Conservation (phyloP, 768 basidiomycete genomes). For the Rhodotorula paludigena region DNA sequence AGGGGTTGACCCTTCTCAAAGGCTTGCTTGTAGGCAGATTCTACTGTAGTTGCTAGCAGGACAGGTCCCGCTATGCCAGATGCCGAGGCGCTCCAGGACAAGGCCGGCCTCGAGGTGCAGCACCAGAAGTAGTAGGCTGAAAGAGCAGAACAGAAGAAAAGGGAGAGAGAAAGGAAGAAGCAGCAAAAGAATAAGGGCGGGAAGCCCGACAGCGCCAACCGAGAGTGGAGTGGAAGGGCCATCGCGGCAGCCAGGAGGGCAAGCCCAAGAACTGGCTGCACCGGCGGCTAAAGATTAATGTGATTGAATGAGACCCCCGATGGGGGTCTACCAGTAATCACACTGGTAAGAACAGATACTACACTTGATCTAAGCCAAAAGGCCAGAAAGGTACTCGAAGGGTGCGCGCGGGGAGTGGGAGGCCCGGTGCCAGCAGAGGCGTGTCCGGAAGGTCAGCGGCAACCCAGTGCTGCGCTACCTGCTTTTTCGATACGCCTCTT, state of each 20-base stretch:
- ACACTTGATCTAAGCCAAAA: slow-evolving; percentile 97
- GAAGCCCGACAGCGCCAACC: slow-evolving; percentile 39
- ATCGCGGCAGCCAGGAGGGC: slow-evolving; percentile 36
- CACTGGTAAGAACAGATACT: slow-evolving; percentile 88
- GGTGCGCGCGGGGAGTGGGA: too few relatives aligned
- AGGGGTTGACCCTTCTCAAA: too few relatives aligned
- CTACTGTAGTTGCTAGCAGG: too few relatives aligned
- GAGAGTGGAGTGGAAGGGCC: slow-evolving; percentile 36
- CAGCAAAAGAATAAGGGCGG: background rate
- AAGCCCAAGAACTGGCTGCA: slow-evolving; percentile 34
- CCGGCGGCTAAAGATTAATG: slow-evolving; percentile 35
- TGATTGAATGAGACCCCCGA: slow-evolving; percentile 31
- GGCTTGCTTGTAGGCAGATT: too few relatives aligned
- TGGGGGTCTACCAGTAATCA: slow-evolving; percentile 34
- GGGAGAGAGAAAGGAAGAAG: background rate
- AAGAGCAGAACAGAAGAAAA: background rate
- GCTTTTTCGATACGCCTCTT: too few relatives aligned
- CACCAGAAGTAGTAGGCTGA: too few relatives aligned
- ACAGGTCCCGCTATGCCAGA: too few relatives aligned
- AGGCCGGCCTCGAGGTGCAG: too few relatives aligned
- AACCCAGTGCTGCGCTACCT: too few relatives aligned
- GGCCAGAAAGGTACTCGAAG: slow-evolving; percentile 49
- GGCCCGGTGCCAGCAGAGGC: too few relatives aligned
- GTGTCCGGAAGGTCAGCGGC: too few relatives aligned
- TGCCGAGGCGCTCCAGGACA: too few relatives aligned